Percentiles rank a stretch among this genome's conserved stretches.
Evolutionary conservation across 2,329 filamentous ascomycete genomes (phyloP).

Genomic region (Microsporum canis): DNA sequence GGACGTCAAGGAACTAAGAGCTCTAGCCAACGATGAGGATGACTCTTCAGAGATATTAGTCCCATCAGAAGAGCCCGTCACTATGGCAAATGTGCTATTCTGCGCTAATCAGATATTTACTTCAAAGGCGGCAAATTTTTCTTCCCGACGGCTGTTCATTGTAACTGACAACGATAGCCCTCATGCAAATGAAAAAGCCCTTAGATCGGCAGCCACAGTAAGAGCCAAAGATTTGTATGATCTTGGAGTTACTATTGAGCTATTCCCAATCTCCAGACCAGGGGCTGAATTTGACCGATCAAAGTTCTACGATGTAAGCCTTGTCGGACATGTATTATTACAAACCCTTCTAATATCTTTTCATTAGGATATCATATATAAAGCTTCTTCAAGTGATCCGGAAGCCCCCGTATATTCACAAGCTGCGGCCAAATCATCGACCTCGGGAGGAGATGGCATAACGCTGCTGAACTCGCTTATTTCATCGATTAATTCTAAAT

Average conservation of each 20-base stretch:
- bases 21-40: constrained; percentile 66
- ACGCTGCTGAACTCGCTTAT: constrained; percentile 67
- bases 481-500: constrained; percentile 81
- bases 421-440: constrained; percentile 40
- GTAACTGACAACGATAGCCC: constrained; percentile 92
- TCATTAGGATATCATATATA: constrained; percentile 76
- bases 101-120: constrained; percentile 96
- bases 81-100: constrained; percentile 84
- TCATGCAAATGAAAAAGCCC: constrained; percentile 58
- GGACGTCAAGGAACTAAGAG: constrained; percentile 70
- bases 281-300: constrained; percentile 64
- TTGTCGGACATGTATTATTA: neutral
- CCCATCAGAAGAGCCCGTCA: constrained; percentile 54
- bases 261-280: constrained; percentile 73
- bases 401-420: constrained; percentile 50
- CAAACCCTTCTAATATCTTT: neutral
- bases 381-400: constrained; percentile 56
- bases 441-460: constrained; percentile 62
- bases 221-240: constrained; percentile 93
- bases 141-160: constrained; percentile 83
- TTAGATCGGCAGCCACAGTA: constrained; percentile 66
- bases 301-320: constrained; percentile 78
- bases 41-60: constrained; percentile 57
- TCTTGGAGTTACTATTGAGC: constrained; percentile 76
- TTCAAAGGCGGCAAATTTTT: constrained; percentile 86